Conservation (phyloP, 257 asterid species). For the Fraxinus quadrangulata region DNA sequence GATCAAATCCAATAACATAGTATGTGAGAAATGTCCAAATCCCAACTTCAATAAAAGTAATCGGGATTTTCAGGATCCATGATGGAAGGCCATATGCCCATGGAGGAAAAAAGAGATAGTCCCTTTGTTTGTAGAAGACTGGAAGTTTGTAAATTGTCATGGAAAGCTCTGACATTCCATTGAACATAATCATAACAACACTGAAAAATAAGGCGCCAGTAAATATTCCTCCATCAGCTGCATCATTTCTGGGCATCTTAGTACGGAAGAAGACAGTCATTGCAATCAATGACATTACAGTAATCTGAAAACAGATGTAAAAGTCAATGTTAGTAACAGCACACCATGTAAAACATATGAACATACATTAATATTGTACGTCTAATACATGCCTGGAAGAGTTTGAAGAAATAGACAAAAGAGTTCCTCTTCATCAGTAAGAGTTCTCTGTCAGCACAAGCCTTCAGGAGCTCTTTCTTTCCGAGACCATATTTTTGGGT, state of each 20-base stretch:
- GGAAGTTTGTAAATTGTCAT: conserved; percentile 66
- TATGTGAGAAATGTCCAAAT: conserved; percentile 61
- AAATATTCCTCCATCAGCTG: conserved; percentile 50
- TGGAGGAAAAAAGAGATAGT: conserved; percentile 55
- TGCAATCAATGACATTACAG: conserved; percentile 36
- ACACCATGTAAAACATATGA: not conserved
- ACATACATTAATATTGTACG: not conserved
- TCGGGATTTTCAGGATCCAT: conserved; percentile 61
- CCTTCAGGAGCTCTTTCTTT: conserved; percentile 53
- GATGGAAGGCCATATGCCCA: conserved; percentile 69
- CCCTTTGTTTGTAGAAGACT: conserved; percentile 66
- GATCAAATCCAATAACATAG: conserved; percentile 71
- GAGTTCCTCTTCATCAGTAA: conserved; percentile 68
- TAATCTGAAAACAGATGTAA: conserved; percentile 39
- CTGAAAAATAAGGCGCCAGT: conserved; percentile 54
- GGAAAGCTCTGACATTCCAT: conserved; percentile 57
- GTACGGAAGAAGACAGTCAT: conserved; percentile 65
- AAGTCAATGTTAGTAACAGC: conserved; percentile 10
- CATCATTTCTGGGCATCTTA: conserved; percentile 36
- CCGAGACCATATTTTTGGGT: conserved; percentile 53
- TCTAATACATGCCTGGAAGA: conserved; percentile 45
- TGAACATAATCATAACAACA: conserved; percentile 51
- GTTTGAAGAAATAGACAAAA: conserved; percentile 53
- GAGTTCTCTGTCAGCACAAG: conserved; percentile 54
- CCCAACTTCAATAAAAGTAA: conserved; percentile 51